Evolutionary conservation across 176 grass and related monocot genomes (phyloP).

Genomic region (Oryza brachyantha): DNA sequence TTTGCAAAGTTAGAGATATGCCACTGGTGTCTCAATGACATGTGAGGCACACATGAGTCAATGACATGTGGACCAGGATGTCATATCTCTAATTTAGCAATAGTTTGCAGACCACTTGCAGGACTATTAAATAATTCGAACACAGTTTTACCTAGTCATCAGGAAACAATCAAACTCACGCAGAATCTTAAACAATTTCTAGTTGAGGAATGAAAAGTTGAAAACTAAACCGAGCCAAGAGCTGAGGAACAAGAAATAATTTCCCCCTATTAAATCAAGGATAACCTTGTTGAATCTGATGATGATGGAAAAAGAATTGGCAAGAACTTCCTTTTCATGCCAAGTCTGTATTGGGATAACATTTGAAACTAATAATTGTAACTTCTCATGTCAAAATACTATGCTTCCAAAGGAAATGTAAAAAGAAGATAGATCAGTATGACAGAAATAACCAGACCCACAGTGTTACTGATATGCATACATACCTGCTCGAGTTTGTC

Average conservation of each 20-base stretch:
- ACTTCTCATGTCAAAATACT: conserved; percentile 5
- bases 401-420: not conserved
- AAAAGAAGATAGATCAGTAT: conserved; percentile 14
- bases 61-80: too few species aligned
- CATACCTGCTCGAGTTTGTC: conserved; percentile 53
- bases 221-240: not conserved
- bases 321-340: not conserved
- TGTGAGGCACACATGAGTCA: too few species aligned
- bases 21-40: too few species aligned
- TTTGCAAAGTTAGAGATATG: too few species aligned
- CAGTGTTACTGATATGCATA: conserved; percentile 6
- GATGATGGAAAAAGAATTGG: not conserved
- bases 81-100: too few species aligned
- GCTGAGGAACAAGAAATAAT: not conserved
- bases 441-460: not conserved
- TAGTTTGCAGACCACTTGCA: not conserved
- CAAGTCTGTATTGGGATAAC: not conserved
- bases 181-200: not conserved
- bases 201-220: not conserved
- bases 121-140: not conserved
- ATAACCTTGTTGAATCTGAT: not conserved
- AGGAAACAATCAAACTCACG: not conserved
- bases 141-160: not conserved
- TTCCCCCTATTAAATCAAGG: not conserved
- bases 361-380: too few species aligned